These are phyloP conservation scores for Tetragonia tetragonoides DNA, from an alignment of 148 eudicot species.

Conservation along the genomic window DNA sequence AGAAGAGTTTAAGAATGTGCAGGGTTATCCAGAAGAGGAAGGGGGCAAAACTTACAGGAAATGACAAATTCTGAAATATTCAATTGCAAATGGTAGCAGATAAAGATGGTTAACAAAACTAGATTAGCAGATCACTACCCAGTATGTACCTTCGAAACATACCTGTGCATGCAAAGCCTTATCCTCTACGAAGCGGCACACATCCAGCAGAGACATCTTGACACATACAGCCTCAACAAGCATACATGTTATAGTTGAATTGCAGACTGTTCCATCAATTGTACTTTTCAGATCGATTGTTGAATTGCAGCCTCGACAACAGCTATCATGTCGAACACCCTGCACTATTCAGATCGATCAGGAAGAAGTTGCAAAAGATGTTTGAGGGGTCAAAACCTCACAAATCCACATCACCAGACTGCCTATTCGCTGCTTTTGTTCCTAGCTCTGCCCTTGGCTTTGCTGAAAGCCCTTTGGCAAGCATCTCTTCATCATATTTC, in stretches of 20 bases:
- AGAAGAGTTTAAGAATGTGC: background rate
- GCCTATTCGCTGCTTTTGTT: constrained; percentile 30
- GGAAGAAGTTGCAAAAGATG: background rate
- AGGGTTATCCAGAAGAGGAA: background rate
- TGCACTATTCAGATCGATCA: background rate
- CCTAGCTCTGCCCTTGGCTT: constrained; percentile 73
- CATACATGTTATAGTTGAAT: background rate
- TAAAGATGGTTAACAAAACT: background rate
- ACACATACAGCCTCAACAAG: background rate
- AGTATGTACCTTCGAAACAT: background rate
- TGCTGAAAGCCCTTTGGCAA: constrained; percentile 78
- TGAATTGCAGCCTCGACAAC: background rate
- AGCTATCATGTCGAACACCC: background rate
- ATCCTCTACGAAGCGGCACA: background rate
- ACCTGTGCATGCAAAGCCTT: background rate
- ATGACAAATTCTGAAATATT: background rate
- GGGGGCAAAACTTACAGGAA: background rate
- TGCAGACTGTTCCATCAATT: too few relatives aligned
- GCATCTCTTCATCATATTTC: constrained; percentile 85
- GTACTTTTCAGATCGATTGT: background rate
- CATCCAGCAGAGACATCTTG: background rate
- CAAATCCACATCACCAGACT: constrained; percentile 34
- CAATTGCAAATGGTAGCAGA: background rate
- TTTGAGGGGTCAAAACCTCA: constrained; percentile 13
- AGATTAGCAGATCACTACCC: background rate